Conservation (phyloP, 306 rosid genomes). For the Sicyos edulis region DNA sequence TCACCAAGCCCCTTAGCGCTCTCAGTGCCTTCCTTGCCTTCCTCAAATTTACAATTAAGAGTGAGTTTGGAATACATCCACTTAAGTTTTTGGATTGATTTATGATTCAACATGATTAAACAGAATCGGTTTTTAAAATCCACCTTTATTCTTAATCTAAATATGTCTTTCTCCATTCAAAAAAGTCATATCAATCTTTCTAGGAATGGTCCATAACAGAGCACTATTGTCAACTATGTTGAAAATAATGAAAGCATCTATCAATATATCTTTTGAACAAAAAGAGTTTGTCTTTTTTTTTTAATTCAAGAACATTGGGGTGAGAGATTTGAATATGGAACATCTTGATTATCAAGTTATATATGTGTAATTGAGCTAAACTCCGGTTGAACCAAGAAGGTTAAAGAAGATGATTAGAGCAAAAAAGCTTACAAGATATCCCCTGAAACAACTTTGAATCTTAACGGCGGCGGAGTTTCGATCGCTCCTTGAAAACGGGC, state of each 20-base stretch:
- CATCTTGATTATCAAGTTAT: too few relatives aligned
- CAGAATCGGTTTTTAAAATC: neutral
- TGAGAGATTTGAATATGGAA: too few relatives aligned
- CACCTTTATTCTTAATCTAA: too few relatives aligned
- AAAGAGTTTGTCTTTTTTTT: neutral
- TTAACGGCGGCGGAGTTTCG: slow-evolving; percentile 52
- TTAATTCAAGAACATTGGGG: too few relatives aligned
- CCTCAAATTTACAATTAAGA: slow-evolving; percentile 23
- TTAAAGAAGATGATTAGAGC: neutral
- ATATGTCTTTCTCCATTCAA: neutral
- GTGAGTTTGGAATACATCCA: neutral
- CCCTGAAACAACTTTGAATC: slow-evolving; percentile 71
- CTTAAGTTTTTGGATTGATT: too few relatives aligned
- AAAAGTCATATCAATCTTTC: neutral
- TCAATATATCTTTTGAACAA: neutral
- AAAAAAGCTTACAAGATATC: slow-evolving; percentile 60
- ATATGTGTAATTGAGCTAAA: too few relatives aligned
- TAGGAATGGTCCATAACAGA: neutral
- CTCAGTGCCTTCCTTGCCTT: slow-evolving; percentile 85
- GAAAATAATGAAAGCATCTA: neutral
- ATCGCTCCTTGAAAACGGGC: slow-evolving; percentile 30
- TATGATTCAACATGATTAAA: too few relatives aligned
- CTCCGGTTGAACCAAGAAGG: too few relatives aligned
- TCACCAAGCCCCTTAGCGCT: slow-evolving; percentile 75
- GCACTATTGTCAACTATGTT: neutral